Base-by-base conservation (phyloP, 2,329 filamentous ascomycete genomes). In the Ophiostoma pallidulum region DNA sequence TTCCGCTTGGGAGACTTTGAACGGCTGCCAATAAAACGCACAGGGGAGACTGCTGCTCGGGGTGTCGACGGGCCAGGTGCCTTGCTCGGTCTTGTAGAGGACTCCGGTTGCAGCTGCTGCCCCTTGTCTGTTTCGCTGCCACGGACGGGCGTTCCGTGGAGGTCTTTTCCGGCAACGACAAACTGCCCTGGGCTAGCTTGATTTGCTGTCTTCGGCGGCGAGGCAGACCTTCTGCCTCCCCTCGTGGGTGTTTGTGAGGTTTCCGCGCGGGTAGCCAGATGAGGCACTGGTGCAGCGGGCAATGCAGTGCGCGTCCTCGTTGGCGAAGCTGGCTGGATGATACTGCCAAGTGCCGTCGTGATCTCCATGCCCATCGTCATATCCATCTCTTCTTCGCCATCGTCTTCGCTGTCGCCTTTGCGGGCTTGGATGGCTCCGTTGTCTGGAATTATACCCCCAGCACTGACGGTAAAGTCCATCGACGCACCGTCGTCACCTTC, bases 341-440 rank as follows among this genome's bases (percentile, higher is more conserved):
- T 85, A 8, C 72, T 70, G 9, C 82, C 82, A 40, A 84, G 67
- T 6, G 74, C 77, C 39, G 70, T 70, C 2, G 82, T 85, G 60
- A 85, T 77, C 39, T 85, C 81, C 81, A 86, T 85, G 1, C 72
- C 78, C 60, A 75, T 70, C 1, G 76, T 80, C 60, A 74, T 69
- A 2, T 43, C 48, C 4, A 61, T 60, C 4, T 60, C 57, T n/a
- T 60, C 50, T 52, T 61, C 40, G 50, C 59, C 60, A 6, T 62
- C 58, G n/a, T 61, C 55, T 10, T 63, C 53, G 4, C 60, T 58
- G 13, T 61, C 59, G 5, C 59, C 37, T 51, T 60, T 60, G 9
- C 61, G 57, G 16, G 60, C 39, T 4, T 51, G 53, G 12, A 64
- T 53, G 5, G 60, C 58, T n/a, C 60, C 39, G 6, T 52, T 54